Percentiles rank a stretch among this genome's conserved stretches.
Conservation (phyloP, 148 eudicot species). For the Linanthus parryae region DNA sequence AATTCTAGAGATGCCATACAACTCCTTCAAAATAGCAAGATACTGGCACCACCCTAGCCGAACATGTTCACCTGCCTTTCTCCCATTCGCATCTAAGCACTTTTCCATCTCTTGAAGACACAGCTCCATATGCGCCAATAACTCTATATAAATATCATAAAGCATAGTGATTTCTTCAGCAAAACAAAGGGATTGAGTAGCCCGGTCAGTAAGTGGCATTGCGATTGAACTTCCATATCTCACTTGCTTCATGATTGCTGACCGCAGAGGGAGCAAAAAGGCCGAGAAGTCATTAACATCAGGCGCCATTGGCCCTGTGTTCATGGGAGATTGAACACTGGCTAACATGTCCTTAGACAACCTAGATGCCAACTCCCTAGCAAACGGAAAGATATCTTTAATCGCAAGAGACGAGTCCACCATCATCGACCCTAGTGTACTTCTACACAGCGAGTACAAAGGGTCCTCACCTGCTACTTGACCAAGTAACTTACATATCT, state of each 20-base stretch:
- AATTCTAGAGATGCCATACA: slow-evolving; percentile 36
- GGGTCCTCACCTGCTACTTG: slow-evolving; percentile 24
- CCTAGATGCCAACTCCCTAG: slow-evolving; percentile 43
- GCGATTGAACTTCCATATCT: slow-evolving; percentile 9
- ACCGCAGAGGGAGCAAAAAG: slow-evolving; percentile 39
- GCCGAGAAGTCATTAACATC: slow-evolving; percentile 63
- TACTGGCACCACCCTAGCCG: slow-evolving; percentile 44
- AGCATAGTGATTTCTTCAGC: slow-evolving; percentile 31
- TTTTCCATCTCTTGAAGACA: slow-evolving; percentile 45
- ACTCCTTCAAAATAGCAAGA: slow-evolving; percentile 62
- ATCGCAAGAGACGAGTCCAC: slow-evolving; percentile 22
- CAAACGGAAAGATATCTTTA: slow-evolving; percentile 44
- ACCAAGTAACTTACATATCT: slow-evolving; percentile 57
- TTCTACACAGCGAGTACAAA: slow-evolving; percentile 50
- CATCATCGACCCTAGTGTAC: slow-evolving; percentile 53
- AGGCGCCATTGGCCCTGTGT: slow-evolving; percentile 13
- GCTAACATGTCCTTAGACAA: slow-evolving; percentile 26
- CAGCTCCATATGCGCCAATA: slow-evolving; percentile 32
- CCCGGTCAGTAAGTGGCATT: slow-evolving; percentile 11
- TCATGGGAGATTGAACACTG: slow-evolving; percentile 13
- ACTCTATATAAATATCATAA: slow-evolving; percentile 23
- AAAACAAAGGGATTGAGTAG: slow-evolving; percentile 12
- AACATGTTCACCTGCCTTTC: slow-evolving; percentile 19
- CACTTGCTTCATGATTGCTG: slow-evolving; percentile 14
- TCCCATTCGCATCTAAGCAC: slow-evolving; percentile 11